Evolutionary conservation across 805 yeast species (phyloP), one percentile per base, ranked within the genome.

Genomic region (Yamadazyma endophytica): DNA sequence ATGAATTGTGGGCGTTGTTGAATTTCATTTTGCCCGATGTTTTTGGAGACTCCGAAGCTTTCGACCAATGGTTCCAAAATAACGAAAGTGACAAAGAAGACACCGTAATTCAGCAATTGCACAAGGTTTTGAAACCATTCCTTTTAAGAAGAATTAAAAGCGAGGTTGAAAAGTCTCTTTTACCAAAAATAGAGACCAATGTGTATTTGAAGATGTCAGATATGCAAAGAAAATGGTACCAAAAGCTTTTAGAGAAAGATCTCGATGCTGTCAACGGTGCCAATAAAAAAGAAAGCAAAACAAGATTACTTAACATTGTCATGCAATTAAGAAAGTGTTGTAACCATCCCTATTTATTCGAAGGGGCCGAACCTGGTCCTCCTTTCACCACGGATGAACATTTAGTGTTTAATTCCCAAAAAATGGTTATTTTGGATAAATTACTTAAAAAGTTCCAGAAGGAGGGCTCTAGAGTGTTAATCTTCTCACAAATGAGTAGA

Each of bases 331-430:
- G 92, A 51, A 83, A 83, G 54, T 83, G 92, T 54, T 83, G 90
- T 59, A 83, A 83, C 47, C 94, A 83, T 58, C 94, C 94, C 9
- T 83, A 83, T 50, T 58, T 83, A 23, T 83, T 83, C 47, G 92
- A 83, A 52, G 94, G 94, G 26, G 92, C 90, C 1, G 94, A 83
- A 49, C 92, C 92, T 1, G 94, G 94, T 9, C 94, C 94, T 13
- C 94, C 94, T 14, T 83, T 66, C 46, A 83, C 92, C 6, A 83
- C 90, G 0, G 94, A 83, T 54, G 92, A 83, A 51, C 94, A 83
- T 59, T 65, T 83, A 52, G 79, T 83, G 20, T 80, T 56, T 54
- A 83, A 83, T 52, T 70, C 88, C 4, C 80, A 78, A 33, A 83
- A 83, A 50, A 69, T 83, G 70, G 68, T 79, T 28, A 80, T 83